Conservation (phyloP, 2,329 filamentous ascomycete genomes). For the Trichoderma sp. region DNA sequence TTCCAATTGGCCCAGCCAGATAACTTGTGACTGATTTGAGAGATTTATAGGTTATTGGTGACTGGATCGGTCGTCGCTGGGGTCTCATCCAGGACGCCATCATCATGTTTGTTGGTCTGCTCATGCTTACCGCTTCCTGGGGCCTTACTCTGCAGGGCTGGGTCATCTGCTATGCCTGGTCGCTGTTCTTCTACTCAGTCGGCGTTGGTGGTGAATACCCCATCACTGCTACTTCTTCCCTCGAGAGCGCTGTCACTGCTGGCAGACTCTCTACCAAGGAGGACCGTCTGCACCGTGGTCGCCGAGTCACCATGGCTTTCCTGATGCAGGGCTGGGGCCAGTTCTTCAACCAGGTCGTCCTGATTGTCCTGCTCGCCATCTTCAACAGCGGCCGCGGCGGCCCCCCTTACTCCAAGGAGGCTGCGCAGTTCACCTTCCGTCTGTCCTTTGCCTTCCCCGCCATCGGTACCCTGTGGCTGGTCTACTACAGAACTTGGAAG, state of each 20-base stretch:
- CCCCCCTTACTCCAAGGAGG: constrained; percentile 74
- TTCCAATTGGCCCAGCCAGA: neutral
- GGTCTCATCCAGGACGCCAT: constrained; percentile 91
- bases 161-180: constrained; percentile 97
- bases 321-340: constrained; percentile 99
- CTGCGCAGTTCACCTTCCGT: constrained; percentile 88
- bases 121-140: constrained; percentile 93
- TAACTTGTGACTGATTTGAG: constrained; percentile 22
- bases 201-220: constrained; percentile 87
- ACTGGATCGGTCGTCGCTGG: constrained; percentile 87
- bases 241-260: constrained; percentile 85
- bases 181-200: constrained; percentile 73
- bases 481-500: constrained; percentile 94
- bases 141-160: constrained; percentile 84
- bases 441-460: constrained; percentile 90
- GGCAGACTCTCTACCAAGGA: constrained; percentile 88
- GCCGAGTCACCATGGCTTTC: constrained; percentile 94
- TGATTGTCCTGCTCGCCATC: constrained; percentile 83
- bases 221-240: constrained; percentile 92
- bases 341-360: constrained; percentile 86
- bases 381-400: constrained; percentile 78
- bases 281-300: constrained; percentile 91
- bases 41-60: constrained; percentile 52
- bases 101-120: constrained; percentile 90
- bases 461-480: constrained; percentile 87